Base-by-base conservation (phyloP, 305 asterid genomes). In the Lippia alba region DNA sequence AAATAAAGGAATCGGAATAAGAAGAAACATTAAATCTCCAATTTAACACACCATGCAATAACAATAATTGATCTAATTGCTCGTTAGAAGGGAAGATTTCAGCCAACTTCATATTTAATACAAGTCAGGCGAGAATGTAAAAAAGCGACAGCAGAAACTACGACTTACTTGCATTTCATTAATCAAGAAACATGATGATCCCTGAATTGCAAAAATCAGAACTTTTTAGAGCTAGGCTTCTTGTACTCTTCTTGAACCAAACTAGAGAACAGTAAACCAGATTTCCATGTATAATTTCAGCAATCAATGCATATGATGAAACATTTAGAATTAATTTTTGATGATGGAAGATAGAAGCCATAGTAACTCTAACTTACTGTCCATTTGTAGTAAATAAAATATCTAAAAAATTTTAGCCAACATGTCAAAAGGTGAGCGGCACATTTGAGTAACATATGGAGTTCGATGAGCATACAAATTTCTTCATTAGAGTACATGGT, bases 21-120 rank as follows among this genome's bases (percentile, higher is more conserved):
- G 34, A 19, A 14, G 55, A 17, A 66, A 59, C 33, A 12, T 7
- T 51, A 55, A 49, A 3, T 39, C 33, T 49, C 55, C 41, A 45
- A 56, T 53, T 24, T 49, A 64, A 66, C 59, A 71, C 70, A 63
- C 7, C 40, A 66, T 24, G 60, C 60, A 67, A 19, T 36, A 49
- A 53, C 60, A 58, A 56, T 9, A 59, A 1, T 53, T 61, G 49
- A 11, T 53, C 17, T 66, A 66, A 51, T 49, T 32, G 60, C 34
- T 46, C 34, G 33, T 33, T 30, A 8, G 5, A 49, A 40, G 10
- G 49, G 12, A 50, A 32, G 12, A 6, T 10, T 46, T 9, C 45
- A 9, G 51, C 51, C 12, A 46, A 7, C 51, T 46, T 46, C 12
- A 10, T 10, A 46, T 1, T 46, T 46, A 46, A 39, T 39, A 39